Base-by-base conservation (phyloP, 1,139 yeast species). In the Yamadazyma friedrichii region DNA sequence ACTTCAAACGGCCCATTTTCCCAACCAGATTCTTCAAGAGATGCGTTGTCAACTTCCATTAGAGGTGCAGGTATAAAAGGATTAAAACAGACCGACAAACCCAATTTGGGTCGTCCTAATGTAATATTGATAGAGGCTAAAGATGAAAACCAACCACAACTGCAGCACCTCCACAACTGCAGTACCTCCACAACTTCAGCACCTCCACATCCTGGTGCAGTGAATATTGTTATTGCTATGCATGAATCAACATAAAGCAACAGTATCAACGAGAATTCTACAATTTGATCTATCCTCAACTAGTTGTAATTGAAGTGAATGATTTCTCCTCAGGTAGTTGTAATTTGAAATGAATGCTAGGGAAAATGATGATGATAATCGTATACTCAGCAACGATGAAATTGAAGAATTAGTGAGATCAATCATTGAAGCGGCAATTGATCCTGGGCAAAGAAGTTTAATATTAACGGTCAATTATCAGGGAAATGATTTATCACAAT, bases 41-140 rank as follows among this genome's bases (percentile, higher is more conserved):
- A 87, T 60, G 96, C 96, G 0, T 73, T 93, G 35, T 65, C 93
- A 44, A 88, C 95, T 0, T 88, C 97, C 0, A 93, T 91, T 51
- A 75, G 96, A 54, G 79, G 84, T 27, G 82, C 95, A 0, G 88
- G 88, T 38, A 40, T 89, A 10, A 83, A 83, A 0, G 58, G 78
- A 3, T 73, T 91, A 49, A 80, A 73, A 48, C 87, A 84, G 59
- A 84, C 85, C 4, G 97, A 93, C 60, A 91, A 89, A 61, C 65
- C 88, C 0, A 91, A 86, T 52, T 67, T 89, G 38, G 97, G 89
- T 32, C 76, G 72, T 48, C 96, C 96, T 3, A 82, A 82, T 40
- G 88, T 77, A 0, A 55, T 86, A 30, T 62, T 87, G 25, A 86
- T 78, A 61, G 91, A 85, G 55, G 87, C 88, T 1, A 70, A 68